Evolutionary conservation across 371 early-diverging fungal genomes (phyloP), one percentile per base, ranked within the genome.

Genomic region (Paraphysoderma sedebokerense): DNA sequence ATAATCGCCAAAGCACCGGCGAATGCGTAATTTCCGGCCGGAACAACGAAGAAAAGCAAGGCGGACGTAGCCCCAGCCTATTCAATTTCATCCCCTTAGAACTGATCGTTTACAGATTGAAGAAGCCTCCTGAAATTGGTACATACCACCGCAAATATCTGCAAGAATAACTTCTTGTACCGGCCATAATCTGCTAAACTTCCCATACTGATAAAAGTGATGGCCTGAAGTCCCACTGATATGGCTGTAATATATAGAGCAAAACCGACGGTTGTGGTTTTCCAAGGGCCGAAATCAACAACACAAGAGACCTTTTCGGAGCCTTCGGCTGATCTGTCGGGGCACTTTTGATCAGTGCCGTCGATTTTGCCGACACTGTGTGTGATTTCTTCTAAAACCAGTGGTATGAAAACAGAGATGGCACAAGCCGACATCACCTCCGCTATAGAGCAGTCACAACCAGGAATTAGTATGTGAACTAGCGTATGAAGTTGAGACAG

Each of bases 151-250:
- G 23, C 8, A 34, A 26, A 31, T 38, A 26, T 4, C 20, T 5
- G 23, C 33, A 22, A 13, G 24, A 20, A 11, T 29, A 38, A n/a
- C 15, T 28, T 35, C 27, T 38, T 11, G 12, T 9, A 53, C 60
- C 60, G 54, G 41, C 70, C 69, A 48, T 76, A 72, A 51, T 79
- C 80, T 20, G 77, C 77, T 12, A 75, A 44, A 0, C 74, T 68
- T 7, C 76, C 73, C 33, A 76, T 54, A 26, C 62, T 58, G 47
- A 76, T 68, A 51, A 75, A 70, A 23, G 71, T 46, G 29, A 79
- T 44, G 0, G 74, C 76, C 55, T 79, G 80, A 48, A 71, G 38
- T n/a, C 65, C 55, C 15, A 71, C 72, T 8, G 70, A 61, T 30
- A 72, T 57, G 8, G 76, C 60, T 29, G 66, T 65, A 15, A 71